These are phyloP conservation scores for Cubamyces sp. DNA, from an alignment of 768 basidiomycete genomes.

Conservation along the genomic window DNA sequence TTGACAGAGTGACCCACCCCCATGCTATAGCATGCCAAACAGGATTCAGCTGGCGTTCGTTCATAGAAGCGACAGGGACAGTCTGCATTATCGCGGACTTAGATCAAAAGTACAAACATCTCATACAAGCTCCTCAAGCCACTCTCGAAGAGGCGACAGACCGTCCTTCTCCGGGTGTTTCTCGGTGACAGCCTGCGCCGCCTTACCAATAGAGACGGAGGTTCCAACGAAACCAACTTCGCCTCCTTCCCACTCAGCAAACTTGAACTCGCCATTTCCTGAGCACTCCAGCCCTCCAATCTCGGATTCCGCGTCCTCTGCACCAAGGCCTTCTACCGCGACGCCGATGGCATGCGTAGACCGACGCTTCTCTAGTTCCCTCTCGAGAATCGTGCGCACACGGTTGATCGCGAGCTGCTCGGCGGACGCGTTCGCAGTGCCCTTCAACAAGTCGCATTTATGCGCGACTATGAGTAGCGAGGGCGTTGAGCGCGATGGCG, in stretches of 20 bases:
- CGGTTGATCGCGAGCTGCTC: constrained; percentile 65
- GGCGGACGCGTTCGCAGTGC: constrained; percentile 42
- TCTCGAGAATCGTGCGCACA: constrained; percentile 77
- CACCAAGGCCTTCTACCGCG: constrained; percentile 74
- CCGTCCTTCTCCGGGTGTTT: constrained; percentile 44
- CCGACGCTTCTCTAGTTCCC: constrained; percentile 81
- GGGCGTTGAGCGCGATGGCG: constrained; percentile 68
- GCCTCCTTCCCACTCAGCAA: constrained; percentile 84
- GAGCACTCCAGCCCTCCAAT: constrained; percentile 77
- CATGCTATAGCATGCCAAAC: too few species aligned
- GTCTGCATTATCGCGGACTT: too few species aligned
- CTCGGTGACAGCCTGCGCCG: constrained; percentile 31
- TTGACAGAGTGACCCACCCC: too few species aligned
- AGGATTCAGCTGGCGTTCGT: too few species aligned
- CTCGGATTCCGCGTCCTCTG: constrained; percentile 60
- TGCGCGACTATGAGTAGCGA: constrained; percentile 71
- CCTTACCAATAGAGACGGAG: constrained; percentile 45
- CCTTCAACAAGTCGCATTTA: constrained; percentile 73
- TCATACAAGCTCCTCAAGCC: constrained; percentile 46
- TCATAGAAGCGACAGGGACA: too few species aligned
- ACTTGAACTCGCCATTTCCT: constrained; percentile 63
- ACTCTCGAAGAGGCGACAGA: constrained; percentile 48
- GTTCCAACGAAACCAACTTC: constrained; percentile 71
- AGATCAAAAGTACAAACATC: too few species aligned
- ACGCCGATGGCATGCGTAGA: constrained; percentile 65